Evolutionary conservation across 345 rosid species (phyloP).

Genomic region (Gossypium thurberi): DNA sequence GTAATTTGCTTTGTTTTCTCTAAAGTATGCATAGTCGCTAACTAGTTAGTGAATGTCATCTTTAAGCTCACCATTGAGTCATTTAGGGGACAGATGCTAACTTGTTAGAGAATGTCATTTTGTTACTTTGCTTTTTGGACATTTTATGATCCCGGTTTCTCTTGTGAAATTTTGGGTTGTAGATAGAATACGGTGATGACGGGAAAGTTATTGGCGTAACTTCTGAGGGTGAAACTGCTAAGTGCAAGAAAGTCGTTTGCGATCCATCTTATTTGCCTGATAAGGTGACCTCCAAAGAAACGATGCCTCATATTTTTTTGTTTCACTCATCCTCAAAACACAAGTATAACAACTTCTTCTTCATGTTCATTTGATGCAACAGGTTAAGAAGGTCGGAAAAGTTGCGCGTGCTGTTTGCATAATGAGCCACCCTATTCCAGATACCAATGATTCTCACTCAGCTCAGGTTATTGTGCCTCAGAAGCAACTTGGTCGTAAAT

Average conservation of each 20-base stretch:
- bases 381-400: conserved; percentile 81
- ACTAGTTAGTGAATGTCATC: background rate
- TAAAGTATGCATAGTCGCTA: background rate
- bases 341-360: background rate
- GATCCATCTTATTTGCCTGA: conserved; percentile 79
- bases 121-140: background rate
- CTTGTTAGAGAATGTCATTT: background rate
- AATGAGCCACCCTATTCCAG: conserved; percentile 92
- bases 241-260: conserved; percentile 87
- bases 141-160: background rate
- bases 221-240: conserved; percentile 86
- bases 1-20: background rate
- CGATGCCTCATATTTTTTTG: background rate
- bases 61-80: background rate
- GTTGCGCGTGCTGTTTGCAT: conserved; percentile 96
- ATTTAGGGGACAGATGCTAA: background rate
- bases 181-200: conserved; percentile 72
- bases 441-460: conserved; percentile 79
- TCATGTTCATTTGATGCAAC: conserved; percentile 15
- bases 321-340: background rate
- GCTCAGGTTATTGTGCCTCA: conserved; percentile 95
- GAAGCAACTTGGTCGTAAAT: conserved; percentile 88
- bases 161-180: conserved; percentile 8
- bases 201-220: conserved; percentile 81
- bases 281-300: conserved; percentile 44